Conservation (phyloP, 495 filamentous ascomycete species). For the Entonaema liquescens region DNA sequence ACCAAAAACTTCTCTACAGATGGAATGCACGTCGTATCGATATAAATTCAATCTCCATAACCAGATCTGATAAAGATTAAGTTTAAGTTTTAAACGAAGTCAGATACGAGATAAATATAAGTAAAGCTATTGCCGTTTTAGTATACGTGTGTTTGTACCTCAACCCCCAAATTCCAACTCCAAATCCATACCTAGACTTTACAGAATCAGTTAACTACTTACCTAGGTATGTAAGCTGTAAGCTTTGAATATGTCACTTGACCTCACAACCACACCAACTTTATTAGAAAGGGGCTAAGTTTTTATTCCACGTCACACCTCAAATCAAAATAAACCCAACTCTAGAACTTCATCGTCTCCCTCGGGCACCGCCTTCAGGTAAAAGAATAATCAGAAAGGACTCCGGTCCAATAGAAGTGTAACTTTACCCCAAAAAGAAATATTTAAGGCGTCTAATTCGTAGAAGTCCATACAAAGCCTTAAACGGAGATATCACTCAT, state of each 20-base stretch:
- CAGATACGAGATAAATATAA: neutral
- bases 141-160: neutral
- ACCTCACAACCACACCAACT: neutral
- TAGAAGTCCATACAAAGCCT: neutral
- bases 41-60: neutral
- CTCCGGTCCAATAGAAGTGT: neutral
- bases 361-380: neutral
- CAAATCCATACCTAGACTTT: too few species aligned
- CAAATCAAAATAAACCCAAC: neutral
- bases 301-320: neutral
- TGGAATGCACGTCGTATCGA: neutral
- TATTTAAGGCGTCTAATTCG: too few species aligned
- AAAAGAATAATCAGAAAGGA: neutral
- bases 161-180: too few species aligned
- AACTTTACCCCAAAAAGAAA: too few species aligned
- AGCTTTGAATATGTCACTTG: neutral
- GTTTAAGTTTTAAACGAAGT: neutral
- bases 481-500: too few species aligned
- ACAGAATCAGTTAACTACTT: too few species aligned
- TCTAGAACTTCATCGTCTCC: neutral
- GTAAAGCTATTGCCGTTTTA: neutral
- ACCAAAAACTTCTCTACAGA: neutral
- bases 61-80: conserved; percentile 1
- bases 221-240: too few species aligned
- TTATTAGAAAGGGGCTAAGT: neutral